Percentiles rank a stretch among this genome's conserved stretches.
These are phyloP conservation scores for Aspergillus pseudoviridinutans DNA, from an alignment of 2,329 filamentous ascomycete genomes.

Conservation along the genomic window DNA sequence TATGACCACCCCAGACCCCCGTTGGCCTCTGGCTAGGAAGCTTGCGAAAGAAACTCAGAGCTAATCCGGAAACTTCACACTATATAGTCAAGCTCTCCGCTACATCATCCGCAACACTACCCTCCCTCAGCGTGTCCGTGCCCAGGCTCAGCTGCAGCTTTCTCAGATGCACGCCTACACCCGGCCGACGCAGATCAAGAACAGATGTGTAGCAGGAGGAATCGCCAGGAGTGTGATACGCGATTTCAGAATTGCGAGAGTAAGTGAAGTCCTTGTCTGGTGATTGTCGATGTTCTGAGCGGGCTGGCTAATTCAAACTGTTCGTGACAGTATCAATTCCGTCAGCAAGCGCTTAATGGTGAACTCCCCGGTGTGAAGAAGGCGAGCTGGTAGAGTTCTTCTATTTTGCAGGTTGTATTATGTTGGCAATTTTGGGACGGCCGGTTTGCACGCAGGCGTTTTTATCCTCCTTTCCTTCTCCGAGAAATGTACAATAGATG, in stretches of 20 bases:
- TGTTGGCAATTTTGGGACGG: conserved; percentile 17
- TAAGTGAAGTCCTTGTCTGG: conserved; percentile 48
- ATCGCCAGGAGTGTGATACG: conserved; percentile 84
- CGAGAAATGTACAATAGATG: conserved; percentile 14
- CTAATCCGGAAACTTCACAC: not conserved
- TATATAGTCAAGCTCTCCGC: conserved; percentile 75
- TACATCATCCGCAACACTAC: conserved; percentile 93
- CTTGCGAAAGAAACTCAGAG: not conserved
- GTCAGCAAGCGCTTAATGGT: conserved; percentile 80
- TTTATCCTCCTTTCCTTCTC: conserved; percentile 11
- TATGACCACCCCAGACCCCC: conserved; percentile 36
- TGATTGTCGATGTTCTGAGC: not conserved
- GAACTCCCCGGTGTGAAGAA: conserved; percentile 89
- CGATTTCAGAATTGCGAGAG: conserved; percentile 87
- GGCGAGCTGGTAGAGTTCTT: conserved; percentile 75
- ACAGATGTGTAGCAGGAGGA: conserved; percentile 89
- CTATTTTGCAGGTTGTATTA: conserved; percentile 5
- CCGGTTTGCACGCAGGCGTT: conserved; percentile 26
- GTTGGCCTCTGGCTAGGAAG: not conserved
- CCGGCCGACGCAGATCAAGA: conserved; percentile 85
- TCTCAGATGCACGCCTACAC: conserved; percentile 97
- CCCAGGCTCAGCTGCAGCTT: conserved; percentile 88
- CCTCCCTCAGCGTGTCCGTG: conserved; percentile 74
- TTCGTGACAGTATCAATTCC: conserved; percentile 74
- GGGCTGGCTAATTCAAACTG: conserved; percentile 16